Evolutionary conservation across 306 rosid species (phyloP).

Genomic region (Biancaea sappan): DNA sequence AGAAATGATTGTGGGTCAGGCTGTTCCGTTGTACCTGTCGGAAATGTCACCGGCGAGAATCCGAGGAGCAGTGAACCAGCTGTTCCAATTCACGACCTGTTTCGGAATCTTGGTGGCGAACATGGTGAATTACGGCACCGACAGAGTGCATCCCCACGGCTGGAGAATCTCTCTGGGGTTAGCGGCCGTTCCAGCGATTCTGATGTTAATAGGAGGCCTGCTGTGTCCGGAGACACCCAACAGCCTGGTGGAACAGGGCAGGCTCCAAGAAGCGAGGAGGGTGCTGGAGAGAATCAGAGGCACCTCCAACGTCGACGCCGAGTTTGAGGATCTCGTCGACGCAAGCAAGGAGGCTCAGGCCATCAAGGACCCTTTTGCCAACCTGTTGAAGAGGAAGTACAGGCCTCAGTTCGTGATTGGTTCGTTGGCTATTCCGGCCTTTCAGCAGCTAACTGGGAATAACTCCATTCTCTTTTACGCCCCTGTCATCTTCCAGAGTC

Average conservation of each 20-base stretch:
- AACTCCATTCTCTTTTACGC: slow-evolving; percentile 86
- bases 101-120: slow-evolving; percentile 58
- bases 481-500: slow-evolving; percentile 80
- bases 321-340: slow-evolving; percentile 71
- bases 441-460: slow-evolving; percentile 84
- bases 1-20: too few relatives aligned
- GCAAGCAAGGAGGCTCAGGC: slow-evolving; percentile 70
- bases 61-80: slow-evolving; percentile 69
- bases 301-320: slow-evolving; percentile 71
- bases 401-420: slow-evolving; percentile 87
- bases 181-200: slow-evolving; percentile 70
- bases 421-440: slow-evolving; percentile 80
- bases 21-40: slow-evolving; percentile 70
- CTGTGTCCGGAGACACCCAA: slow-evolving; percentile 86
- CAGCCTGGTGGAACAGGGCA: slow-evolving; percentile 82
- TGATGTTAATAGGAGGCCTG: slow-evolving; percentile 76
- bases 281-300: slow-evolving; percentile 75
- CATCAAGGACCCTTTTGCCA: slow-evolving; percentile 58
- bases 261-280: slow-evolving; percentile 57
- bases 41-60: slow-evolving; percentile 71
- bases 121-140: slow-evolving; percentile 54
- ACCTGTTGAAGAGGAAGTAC: slow-evolving; percentile 55
- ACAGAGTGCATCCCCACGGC: slow-evolving; percentile 62
- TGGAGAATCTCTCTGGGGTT: slow-evolving; percentile 89
- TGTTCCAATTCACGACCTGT: slow-evolving; percentile 67